These are phyloP conservation scores for Scorias spongiosa DNA, from an alignment of 2,329 filamentous ascomycete genomes.

Conservation along the genomic window DNA sequence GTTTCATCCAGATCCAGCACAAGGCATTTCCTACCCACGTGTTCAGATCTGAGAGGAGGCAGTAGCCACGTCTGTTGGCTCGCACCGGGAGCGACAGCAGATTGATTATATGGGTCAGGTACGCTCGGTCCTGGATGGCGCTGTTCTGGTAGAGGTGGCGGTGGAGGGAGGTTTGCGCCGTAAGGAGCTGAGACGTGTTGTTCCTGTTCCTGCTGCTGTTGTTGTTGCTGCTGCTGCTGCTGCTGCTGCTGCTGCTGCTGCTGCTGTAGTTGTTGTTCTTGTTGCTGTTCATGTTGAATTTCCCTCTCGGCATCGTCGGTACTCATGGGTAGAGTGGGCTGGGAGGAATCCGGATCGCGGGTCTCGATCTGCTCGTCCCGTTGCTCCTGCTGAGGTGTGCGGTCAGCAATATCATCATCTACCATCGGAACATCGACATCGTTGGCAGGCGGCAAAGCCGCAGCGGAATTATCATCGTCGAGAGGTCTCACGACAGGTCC, in stretches of 20 bases:
- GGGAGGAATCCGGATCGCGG: slow-evolving; percentile 36
- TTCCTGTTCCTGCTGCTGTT: slow-evolving; percentile 14
- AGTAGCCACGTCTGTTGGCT: slow-evolving; percentile 49
- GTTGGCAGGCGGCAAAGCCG: slow-evolving; percentile 20
- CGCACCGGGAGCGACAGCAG: neutral
- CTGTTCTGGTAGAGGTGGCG: slow-evolving; percentile 1
- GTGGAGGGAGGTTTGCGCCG: slow-evolving; percentile 2
- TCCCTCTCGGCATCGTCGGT: slow-evolving; percentile 29
- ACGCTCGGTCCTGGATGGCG: neutral
- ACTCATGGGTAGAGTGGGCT: slow-evolving; percentile 32
- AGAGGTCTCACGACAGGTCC: slow-evolving; percentile 26
- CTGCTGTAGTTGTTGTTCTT: slow-evolving; percentile 17
- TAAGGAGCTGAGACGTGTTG: slow-evolving; percentile 1
- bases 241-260: slow-evolving; percentile 42
- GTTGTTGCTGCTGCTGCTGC: slow-evolving; percentile 27
- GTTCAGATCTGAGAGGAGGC: slow-evolving; percentile 63
- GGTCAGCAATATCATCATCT: slow-evolving; percentile 32
- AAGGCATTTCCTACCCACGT: slow-evolving; percentile 80
- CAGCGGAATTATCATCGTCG: slow-evolving; percentile 31
- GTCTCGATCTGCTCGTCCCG: slow-evolving; percentile 47
- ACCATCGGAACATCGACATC: slow-evolving; percentile 17
- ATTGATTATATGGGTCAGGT: neutral
- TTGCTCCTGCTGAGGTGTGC: slow-evolving; percentile 32
- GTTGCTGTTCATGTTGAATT: slow-evolving; percentile 9
- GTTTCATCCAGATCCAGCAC: slow-evolving; percentile 95